Base-by-base conservation (phyloP, 805 yeast species). In the Lipomyces kockii region DNA sequence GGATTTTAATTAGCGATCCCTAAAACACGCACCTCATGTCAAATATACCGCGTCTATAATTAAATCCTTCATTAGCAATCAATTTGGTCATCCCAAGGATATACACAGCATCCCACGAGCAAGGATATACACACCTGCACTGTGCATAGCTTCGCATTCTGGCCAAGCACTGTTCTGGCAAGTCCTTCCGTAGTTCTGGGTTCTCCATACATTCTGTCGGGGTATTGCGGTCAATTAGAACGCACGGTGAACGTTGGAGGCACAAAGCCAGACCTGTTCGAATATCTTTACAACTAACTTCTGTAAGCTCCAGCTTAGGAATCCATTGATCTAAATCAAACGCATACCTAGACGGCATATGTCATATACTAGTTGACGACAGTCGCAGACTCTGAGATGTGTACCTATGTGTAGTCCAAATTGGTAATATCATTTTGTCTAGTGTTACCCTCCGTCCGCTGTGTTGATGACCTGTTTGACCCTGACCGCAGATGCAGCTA, bases 241-340 rank as follows among this genome's bases (percentile, higher is more conserved):
- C 99, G 78, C 99, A 94, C 17, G 98, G 98, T 4, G 98, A 92
- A 75, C 98, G 85, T 78, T 94, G 99, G 60, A 94, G 83, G 77
- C 99, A 94, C 25, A 94, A 88, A 9, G 98, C 98, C 66, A 95
- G 91, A n/a, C 97, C 97, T 74, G 86, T 92, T 75, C 93, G 86
- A 76, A 94, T 96, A 78, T 94, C 99, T 75, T 90, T 89, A 78
- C 99, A 94, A 83, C 97, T 92, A 67, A 34, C 20, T 6, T 43
- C 20, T 17, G 20, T 43, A 17, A 37, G 49, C 49, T 17, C 22
- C 14, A 43, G 22, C 49, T 43, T n/a, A 17, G 22, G 3, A 43
- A 43, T n/a, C 22, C 20, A 5, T 17, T 43, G 49, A 43, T 43
- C 49, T n/a, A 43, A n/a, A 7, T n/a, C 20, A 43, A 17, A 17